A percentile compares a stretch with the other conserved stretches of the same genome.
These are phyloP conservation scores for Ajuga chamaepitys DNA, from an alignment of 257 asterid species.

Conservation along the genomic window DNA sequence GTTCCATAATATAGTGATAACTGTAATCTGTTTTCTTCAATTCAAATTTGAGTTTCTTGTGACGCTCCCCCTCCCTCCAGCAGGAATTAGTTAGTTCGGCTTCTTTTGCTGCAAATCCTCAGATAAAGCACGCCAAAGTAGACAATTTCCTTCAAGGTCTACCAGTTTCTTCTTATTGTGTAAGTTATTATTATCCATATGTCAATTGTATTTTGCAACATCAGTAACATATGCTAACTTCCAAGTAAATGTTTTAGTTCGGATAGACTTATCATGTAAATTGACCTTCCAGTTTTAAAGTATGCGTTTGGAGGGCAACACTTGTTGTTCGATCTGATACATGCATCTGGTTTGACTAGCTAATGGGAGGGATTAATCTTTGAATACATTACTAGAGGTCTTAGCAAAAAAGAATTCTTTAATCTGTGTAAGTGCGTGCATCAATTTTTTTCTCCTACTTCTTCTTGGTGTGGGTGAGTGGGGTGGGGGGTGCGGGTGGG, in stretches of 20 bases:
- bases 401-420: no score
- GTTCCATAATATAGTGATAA: not conserved
- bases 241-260: not conserved
- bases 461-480: no score
- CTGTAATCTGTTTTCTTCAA: not conserved
- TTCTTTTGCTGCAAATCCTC: slow-evolving; percentile 29
- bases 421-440: no score
- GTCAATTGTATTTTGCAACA: not conserved
- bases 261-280: not conserved
- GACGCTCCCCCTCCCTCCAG: slow-evolving; percentile 2
- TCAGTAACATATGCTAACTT: not conserved
- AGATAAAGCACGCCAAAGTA: slow-evolving; percentile 43
- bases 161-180: slow-evolving; percentile 70
- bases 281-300: not conserved
- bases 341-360: not conserved
- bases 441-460: no score
- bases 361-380: not conserved
- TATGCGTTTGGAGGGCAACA: not conserved
- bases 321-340: not conserved
- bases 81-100: slow-evolving; percentile 49
- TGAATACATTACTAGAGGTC: not conserved
- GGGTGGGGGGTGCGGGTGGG: no score
- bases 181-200: slow-evolving; percentile 33
- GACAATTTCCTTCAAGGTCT: slow-evolving; percentile 62
- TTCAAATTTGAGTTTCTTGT: not conserved